These are phyloP conservation scores for Pulveroboletus sp. DNA, from an alignment of 768 basidiomycete species.

Conservation along the genomic window DNA sequence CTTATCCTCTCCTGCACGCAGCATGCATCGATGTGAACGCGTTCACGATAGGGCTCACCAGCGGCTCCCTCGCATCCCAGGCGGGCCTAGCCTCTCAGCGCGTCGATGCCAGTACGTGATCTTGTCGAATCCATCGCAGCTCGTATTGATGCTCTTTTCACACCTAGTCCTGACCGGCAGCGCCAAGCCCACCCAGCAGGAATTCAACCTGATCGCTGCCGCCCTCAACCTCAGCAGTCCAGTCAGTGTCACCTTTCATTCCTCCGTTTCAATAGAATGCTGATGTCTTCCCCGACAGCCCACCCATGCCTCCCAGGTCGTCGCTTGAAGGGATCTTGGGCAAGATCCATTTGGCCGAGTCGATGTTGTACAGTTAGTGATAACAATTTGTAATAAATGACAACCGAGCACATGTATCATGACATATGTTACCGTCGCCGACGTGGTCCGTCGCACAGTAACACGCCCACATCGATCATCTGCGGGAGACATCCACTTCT, in stretches of 20 bases:
- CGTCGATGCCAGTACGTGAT: conserved; percentile 49
- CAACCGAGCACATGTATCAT: conserved; percentile 3
- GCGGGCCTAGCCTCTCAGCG: conserved; percentile 43
- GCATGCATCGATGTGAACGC: background rate
- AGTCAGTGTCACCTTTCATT: conserved; percentile 22
- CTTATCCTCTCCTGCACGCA: background rate
- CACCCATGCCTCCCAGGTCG: background rate
- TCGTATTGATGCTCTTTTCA: background rate
- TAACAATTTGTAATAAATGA: conserved; percentile 10
- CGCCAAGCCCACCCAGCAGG: conserved; percentile 39
- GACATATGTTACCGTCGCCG: no score
- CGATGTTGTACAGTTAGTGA: conserved; percentile 10
- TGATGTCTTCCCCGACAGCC: background rate
- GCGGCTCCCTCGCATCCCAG: conserved; percentile 40
- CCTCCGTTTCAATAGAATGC: background rate
- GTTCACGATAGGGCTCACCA: conserved; percentile 2
- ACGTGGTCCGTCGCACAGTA: no score
- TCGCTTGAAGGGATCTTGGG: background rate
- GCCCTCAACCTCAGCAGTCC: conserved; percentile 38
- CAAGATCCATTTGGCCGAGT: no score
- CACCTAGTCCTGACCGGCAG: conserved; percentile 47
- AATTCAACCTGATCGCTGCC: conserved; percentile 47
- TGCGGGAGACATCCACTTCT: no score
- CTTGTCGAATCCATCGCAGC: background rate
- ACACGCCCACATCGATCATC: no score